Conservation (phyloP, 345 rosid genomes). For the Bretschneidera sinensis region DNA sequence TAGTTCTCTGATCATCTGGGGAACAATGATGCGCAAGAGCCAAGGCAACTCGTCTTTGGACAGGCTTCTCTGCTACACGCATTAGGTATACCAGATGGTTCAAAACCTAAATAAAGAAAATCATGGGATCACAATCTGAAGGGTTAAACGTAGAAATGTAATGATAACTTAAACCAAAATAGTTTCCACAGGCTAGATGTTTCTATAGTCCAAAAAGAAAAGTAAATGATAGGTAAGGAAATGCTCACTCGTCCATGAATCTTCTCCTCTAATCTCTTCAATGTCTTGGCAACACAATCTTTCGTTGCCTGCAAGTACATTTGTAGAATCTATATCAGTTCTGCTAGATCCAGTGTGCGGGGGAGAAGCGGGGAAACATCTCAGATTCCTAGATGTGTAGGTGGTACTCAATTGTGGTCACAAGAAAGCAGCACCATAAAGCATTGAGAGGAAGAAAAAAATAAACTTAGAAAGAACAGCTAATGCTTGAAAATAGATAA, state of each 20-base stretch:
- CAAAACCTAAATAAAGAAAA: constrained; percentile 56
- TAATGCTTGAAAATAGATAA: neutral
- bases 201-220: constrained; percentile 2
- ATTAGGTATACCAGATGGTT: constrained; percentile 79
- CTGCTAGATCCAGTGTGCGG: neutral
- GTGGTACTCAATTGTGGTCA: neutral
- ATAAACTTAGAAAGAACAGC: constrained; percentile 4
- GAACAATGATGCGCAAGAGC: constrained; percentile 97
- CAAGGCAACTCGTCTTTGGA: constrained; percentile 83
- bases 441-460: no score
- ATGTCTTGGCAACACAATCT: constrained; percentile 94
- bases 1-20: constrained; percentile 75
- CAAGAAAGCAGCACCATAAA: neutral
- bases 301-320: constrained; percentile 74
- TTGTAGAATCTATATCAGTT: constrained; percentile 5
- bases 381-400: neutral
- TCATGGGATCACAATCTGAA: constrained; percentile 14
- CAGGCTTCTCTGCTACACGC: constrained; percentile 78
- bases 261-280: constrained; percentile 96
- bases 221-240: constrained; percentile 12
- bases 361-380: constrained; percentile 7
- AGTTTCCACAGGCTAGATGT: neutral
- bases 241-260: constrained; percentile 86
- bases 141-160: neutral
- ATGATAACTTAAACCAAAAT: neutral